Percentiles rank a stretch among this genome's conserved stretches.
Conservation (phyloP, 495 filamentous ascomycete genomes). For the Penicillium arizonense region DNA sequence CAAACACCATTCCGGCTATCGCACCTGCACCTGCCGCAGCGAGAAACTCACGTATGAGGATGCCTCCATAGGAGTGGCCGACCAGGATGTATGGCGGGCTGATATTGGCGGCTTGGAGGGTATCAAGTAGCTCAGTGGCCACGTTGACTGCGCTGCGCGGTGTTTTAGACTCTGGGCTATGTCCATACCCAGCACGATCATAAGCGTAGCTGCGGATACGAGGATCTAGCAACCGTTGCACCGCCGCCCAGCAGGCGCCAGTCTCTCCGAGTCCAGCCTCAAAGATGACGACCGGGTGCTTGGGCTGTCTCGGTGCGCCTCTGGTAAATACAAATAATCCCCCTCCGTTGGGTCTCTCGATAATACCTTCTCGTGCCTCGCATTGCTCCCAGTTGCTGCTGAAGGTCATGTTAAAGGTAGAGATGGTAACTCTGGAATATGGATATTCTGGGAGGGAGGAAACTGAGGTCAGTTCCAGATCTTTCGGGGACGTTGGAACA, state of each 20-base stretch:
- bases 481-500: too few relatives aligned
- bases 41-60: conserved; percentile 34
- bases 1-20: conserved; percentile 24
- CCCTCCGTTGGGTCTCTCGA: too few relatives aligned
- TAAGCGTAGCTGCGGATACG: conserved; percentile 24
- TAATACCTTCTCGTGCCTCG: too few relatives aligned
- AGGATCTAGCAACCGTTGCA: conserved; percentile 1
- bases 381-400: too few relatives aligned
- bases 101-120: conserved; percentile 13
- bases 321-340: too few relatives aligned
- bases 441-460: too few relatives aligned
- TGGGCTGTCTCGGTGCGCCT: too few relatives aligned
- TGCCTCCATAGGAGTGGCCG: conserved; percentile 41
- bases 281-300: conserved; percentile 8
- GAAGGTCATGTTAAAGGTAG: too few relatives aligned
- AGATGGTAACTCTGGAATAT: too few relatives aligned
- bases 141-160: conserved; percentile 9
- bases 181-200: conserved; percentile 19
- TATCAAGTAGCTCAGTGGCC: conserved; percentile 13
- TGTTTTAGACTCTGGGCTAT: conserved; percentile 1
- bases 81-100: conserved; percentile 33
- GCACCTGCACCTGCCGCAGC: conserved; percentile 7
- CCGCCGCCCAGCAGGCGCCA: conserved; percentile 1
- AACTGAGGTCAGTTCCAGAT: too few relatives aligned
- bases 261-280: not conserved